These are phyloP conservation scores for Lyophyllum semitale DNA, from an alignment of 768 basidiomycete species.

Conservation along the genomic window DNA sequence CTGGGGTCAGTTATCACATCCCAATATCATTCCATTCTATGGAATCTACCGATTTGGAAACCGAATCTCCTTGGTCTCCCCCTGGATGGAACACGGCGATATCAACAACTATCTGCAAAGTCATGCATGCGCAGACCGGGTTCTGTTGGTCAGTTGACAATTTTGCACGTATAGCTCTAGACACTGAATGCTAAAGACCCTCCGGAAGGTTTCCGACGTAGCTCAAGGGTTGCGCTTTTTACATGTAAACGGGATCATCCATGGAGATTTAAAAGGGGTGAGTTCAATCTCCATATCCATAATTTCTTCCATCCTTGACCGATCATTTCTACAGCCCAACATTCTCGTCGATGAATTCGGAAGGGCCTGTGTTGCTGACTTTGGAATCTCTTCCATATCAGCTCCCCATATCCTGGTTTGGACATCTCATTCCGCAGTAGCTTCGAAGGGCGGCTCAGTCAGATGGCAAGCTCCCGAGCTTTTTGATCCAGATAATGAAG, in stretches of 20 bases:
- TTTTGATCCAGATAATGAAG: background rate
- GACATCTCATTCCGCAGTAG: background rate
- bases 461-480: background rate
- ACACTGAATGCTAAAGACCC: too few species aligned
- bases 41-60: background rate
- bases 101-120: slow-evolving; percentile 1
- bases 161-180: background rate
- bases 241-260: background rate
- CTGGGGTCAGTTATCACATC: too few species aligned
- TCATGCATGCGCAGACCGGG: background rate
- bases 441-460: too few species aligned
- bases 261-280: background rate
- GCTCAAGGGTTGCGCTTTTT: background rate
- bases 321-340: slow-evolving; percentile 3
- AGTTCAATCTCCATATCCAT: background rate
- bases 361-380: slow-evolving; percentile 7
- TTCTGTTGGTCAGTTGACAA: background rate
- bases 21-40: too few species aligned
- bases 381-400: background rate
- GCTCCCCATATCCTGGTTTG: background rate
- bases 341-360: slow-evolving; percentile 6
- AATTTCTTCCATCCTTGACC: background rate
- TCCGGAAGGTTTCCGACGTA: too few species aligned
- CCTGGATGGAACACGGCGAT: slow-evolving; percentile 10
- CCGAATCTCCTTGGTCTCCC: slow-evolving; percentile 1